Base-by-base conservation (phyloP, 2,329 filamentous ascomycete species). In the Mycosphaerelloides madeirae region DNA sequence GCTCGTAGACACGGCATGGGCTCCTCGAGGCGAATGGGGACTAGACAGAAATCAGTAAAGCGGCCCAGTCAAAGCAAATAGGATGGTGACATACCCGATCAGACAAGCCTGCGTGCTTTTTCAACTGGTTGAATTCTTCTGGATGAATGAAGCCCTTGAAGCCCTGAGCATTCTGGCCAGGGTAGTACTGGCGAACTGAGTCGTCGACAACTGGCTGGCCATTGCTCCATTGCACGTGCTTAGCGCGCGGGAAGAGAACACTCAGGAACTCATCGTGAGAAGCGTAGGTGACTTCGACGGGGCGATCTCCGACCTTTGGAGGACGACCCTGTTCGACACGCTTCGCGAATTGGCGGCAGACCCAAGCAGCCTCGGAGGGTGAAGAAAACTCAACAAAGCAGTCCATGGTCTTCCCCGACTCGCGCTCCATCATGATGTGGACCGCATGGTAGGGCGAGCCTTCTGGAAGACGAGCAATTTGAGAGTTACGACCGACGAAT, bases 381-480 rank as follows among this genome's bases (percentile, higher is more conserved):
- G 49, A 58, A n/a, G 56, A 48, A 29, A 77, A 67, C 43, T 79
- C 75, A 31, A 76, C 65, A 51, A 67, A 79, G 47, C 68, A 73
- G 41, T 77, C 74, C 68, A 74, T 74, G 1, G 75, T 78, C 63
- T 78, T 78, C 14, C 72, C 74, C n/a, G 74, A 76, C 16, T 71
- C 68, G 16, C 75, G 72, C 49, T 79, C 76, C 75, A 78, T 78
- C 45, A 78, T 73, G 49, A 79, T 75, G 52, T 78, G 76, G n/a
- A 77, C 65, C 1, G 73, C 65, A 33, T 64, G 70, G 20, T 71
- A 74, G 11, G 63, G 52, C 5, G 59, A 29, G 71, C 66, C 49
- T 65, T 64, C 34, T 67, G 68, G 43, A 71, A 71, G 35, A 73
- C 63, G 53, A 73, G 70, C 39, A 71, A 72, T 57, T 15, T 65